Evolutionary conservation across 2,329 filamentous ascomycete species (phyloP).

Genomic region (Fusarium falciforme): DNA sequence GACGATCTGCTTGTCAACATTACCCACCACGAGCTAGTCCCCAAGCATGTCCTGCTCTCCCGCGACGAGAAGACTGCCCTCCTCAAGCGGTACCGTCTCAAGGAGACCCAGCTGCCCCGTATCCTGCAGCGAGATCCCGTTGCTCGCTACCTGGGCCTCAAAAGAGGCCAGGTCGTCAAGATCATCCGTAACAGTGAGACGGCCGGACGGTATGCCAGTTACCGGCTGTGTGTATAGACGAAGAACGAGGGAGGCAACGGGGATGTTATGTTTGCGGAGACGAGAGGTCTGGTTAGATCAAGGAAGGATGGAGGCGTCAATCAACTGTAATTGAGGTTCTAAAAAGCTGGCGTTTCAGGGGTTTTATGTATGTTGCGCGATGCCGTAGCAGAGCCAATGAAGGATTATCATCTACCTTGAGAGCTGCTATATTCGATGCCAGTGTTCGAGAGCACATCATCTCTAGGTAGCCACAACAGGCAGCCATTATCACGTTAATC

Average conservation of each 20-base stretch:
- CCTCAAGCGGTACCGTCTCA: conserved; percentile 89
- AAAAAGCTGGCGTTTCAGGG: conserved; percentile 47
- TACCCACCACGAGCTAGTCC: conserved; percentile 96
- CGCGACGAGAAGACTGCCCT: conserved; percentile 89
- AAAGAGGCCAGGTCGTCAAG: conserved; percentile 95
- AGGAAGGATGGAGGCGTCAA: conserved; percentile 43
- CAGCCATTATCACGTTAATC: neutral
- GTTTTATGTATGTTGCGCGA: conserved; percentile 45
- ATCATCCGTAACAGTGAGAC: conserved; percentile 97
- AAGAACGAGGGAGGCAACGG: neutral
- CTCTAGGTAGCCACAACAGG: neutral
- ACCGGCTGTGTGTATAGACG: conserved; percentile 74
- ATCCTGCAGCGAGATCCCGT: conserved; percentile 94
- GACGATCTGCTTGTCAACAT: conserved; percentile 98
- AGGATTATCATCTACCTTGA: conserved; percentile 25
- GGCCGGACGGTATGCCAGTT: conserved; percentile 95
- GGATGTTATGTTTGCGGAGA: neutral
- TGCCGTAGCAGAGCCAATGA: conserved; percentile 42
- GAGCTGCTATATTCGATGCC: neutral
- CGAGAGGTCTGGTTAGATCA: conserved; percentile 17
- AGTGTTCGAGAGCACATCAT: neutral
- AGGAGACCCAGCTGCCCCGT: conserved; percentile 95
- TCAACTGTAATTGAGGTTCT: conserved; percentile 42
- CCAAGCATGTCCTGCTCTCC: conserved; percentile 90
- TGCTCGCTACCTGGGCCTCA: conserved; percentile 89